Evolutionary conservation across 768 basidiomycete genomes (phyloP), one percentile per base, ranked within the genome.

Genomic region (Boletus subcaerulescens): DNA sequence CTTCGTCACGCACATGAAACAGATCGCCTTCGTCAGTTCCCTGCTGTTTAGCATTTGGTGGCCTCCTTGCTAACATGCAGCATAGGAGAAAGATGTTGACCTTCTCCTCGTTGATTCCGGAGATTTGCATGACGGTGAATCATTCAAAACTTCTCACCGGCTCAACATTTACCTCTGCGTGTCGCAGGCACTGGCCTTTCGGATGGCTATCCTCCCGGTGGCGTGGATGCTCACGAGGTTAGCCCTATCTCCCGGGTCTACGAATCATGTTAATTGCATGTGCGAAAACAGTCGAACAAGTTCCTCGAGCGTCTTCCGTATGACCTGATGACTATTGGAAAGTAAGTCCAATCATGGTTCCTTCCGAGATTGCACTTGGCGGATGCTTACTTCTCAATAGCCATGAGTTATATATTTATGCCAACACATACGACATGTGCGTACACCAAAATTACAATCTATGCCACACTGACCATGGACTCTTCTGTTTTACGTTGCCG

Each of bases 1-100:
- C n/a, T 97, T 95, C 60, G 86, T 91, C 14, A 61, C 80, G 3
- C 89, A 90, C 55, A 87, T 95, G 86, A 90, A 93, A 72, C 64
- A 79, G 35, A 75, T 87, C 41, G 92, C 93, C 4, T 49, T 78
- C 45, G 85, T 85, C 56, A 33, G 75, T 58, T 10, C 6, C 35
- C 31, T 29, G 4, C 17, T 18, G 4, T 29, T 10, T 9, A 15
- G 38, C 26, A 4, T 38, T 52, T 20, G 18, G 29, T 17, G n/a
- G 5, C 43, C 31, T 57, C 32, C 14, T 20, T 31, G 36, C 43
- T 57, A 8, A 61, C 44, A 36, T 20, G 42, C 31, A 22, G 24
- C 22, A 4, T 55, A 85, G 77, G 69, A 83, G 58, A 84, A 83
- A 52, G 85, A 89, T 38, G 89, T 91, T 24, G 93, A 95, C 68